These are phyloP conservation scores for Hevea brasiliensis DNA, from an alignment of 345 rosid genomes.

Conservation along the genomic window DNA sequence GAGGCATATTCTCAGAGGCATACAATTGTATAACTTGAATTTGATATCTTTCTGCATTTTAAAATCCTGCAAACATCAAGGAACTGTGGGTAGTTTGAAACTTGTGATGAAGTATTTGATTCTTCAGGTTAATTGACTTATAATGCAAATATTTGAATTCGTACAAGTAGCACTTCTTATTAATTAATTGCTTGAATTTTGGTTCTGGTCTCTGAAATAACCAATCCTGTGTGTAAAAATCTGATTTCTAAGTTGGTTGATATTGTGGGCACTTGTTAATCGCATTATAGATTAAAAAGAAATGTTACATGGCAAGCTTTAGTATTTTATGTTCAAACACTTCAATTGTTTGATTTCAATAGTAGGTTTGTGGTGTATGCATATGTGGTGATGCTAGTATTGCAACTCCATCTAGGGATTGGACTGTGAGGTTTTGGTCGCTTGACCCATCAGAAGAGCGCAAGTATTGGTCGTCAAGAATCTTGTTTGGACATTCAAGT, in stretches of 20 bases:
- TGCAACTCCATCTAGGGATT: slow-evolving; percentile 88
- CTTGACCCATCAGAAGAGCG: slow-evolving; percentile 56
- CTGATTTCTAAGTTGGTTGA: neutral
- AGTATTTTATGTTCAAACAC: neutral
- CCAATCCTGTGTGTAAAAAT: neutral
- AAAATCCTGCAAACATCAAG: neutral
- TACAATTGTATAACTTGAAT: too few species aligned
- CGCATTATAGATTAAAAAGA: too few species aligned
- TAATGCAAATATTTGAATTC: neutral
- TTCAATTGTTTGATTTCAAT: neutral
- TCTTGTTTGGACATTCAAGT: slow-evolving; percentile 82
- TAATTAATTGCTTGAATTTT: slow-evolving; percentile 3
- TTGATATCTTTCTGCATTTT: neutral
- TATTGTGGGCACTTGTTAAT: neutral
- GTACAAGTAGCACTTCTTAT: neutral
- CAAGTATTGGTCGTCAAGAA: slow-evolving; percentile 49
- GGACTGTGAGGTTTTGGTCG: slow-evolving; percentile 82
- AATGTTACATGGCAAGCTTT: neutral
- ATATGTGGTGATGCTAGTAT: slow-evolving; percentile 63
- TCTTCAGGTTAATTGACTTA: slow-evolving; percentile 5
- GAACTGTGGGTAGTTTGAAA: neutral
- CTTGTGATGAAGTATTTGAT: neutral
- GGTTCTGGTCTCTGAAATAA: neutral
- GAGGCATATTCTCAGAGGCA: too few species aligned
- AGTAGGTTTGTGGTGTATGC: slow-evolving; percentile 87